Evolutionary conservation across 495 filamentous ascomycete genomes (phyloP).

Genomic region (Aspergillus conjunctus): DNA sequence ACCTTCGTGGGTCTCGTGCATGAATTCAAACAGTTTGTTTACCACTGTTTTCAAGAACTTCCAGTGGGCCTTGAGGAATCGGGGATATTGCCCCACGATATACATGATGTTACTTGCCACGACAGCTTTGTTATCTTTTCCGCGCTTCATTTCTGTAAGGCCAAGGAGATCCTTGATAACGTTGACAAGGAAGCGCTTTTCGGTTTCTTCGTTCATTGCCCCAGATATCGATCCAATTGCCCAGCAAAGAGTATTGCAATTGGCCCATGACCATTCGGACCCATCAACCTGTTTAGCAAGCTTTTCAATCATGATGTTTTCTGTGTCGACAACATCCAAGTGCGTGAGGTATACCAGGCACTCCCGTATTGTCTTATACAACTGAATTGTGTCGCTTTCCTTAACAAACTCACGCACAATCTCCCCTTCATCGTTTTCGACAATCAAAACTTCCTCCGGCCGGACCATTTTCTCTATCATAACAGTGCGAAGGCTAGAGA

Average conservation of each 20-base stretch:
- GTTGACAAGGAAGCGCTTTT: conserved; percentile 96
- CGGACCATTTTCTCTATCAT: conserved; percentile 99
- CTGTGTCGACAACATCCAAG: conserved; percentile 94
- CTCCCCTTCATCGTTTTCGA: conserved; percentile 98
- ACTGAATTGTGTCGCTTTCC: conserved; percentile 97
- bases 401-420: conserved; percentile 99
- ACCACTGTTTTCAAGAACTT: conserved; percentile 99
- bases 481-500: conserved; percentile 90
- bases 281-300: conserved; percentile 92
- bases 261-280: conserved; percentile 96
- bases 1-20: conserved; percentile 99
- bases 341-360: conserved; percentile 98
- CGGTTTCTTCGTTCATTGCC: conserved; percentile 98
- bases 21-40: conserved; percentile 99
- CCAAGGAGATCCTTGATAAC: conserved; percentile 99
- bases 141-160: conserved; percentile 97
- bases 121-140: conserved; percentile 98
- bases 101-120: conserved; percentile 99
- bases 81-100: conserved; percentile 97
- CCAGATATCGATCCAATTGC: conserved; percentile 98
- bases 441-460: conserved; percentile 97
- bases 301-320: conserved; percentile 99
- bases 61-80: conserved; percentile 98
- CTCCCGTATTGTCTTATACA: conserved; percentile 98
- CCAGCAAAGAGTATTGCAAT: conserved; percentile 99